A percentile compares a stretch with the other conserved stretches of the same genome.
These are phyloP conservation scores for Pneumocystis oryctolagi DNA, from an alignment of 1,139 yeast genomes.

Conservation along the genomic window DNA sequence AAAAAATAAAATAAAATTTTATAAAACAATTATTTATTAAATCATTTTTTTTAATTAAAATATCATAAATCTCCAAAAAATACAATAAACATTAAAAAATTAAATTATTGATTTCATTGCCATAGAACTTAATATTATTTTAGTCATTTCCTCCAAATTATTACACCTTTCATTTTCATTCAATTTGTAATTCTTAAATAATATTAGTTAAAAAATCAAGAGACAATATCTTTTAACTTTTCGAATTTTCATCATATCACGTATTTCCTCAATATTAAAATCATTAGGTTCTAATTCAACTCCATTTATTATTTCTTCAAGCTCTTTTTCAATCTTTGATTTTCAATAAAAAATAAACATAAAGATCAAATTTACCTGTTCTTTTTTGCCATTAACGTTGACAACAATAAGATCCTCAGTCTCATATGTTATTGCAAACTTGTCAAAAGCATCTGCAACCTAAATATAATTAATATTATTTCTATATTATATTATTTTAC, in stretches of 20 bases:
- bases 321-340: not conserved
- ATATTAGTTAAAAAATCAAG: not conserved
- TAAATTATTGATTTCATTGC: not conserved
- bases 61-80: too few relatives aligned
- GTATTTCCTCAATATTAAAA: not conserved
- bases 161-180: not conserved
- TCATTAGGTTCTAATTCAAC: not conserved
- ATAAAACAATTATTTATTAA: not conserved
- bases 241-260: not conserved
- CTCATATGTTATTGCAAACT: not conserved
- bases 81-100: not conserved
- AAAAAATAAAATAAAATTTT: not conserved
- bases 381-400: not conserved
- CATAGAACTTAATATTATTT: not conserved
- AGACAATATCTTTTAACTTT: not conserved
- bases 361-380: not conserved
- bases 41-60: not conserved
- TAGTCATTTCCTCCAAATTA: not conserved
- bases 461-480: not conserved
- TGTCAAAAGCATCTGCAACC: not conserved
- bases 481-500: not conserved
- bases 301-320: not conserved
- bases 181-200: not conserved
- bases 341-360: not conserved
- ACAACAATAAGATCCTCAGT: not conserved